Evolutionary conservation across 2,329 filamentous ascomycete species (phyloP).

Genomic region (Reticulascus tulasneorum): DNA sequence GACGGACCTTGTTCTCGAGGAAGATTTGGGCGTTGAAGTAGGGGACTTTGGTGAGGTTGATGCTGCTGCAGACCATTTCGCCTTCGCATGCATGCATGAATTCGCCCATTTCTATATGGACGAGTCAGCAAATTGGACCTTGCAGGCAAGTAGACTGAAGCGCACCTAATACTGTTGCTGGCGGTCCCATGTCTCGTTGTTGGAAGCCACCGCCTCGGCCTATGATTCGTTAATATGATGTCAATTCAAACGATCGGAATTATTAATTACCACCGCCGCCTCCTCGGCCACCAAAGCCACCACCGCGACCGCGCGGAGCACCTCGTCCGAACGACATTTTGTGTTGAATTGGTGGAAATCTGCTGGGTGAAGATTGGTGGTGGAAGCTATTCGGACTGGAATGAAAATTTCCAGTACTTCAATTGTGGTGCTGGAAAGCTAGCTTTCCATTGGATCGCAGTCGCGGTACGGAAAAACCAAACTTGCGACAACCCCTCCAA

Average conservation of each 20-base stretch:
- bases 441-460: slow-evolving; percentile 7
- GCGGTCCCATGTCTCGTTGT: slow-evolving; percentile 15
- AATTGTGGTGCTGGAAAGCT: slow-evolving; percentile 10
- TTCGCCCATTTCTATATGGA: slow-evolving; percentile 73
- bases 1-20: slow-evolving; percentile 86
- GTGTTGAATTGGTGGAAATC: slow-evolving; percentile 9
- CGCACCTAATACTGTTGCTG: slow-evolving; percentile 15
- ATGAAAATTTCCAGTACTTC: slow-evolving; percentile 15
- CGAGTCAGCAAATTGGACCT: neutral
- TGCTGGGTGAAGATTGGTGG: slow-evolving; percentile 8
- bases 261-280: slow-evolving; percentile 8
- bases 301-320: slow-evolving; percentile 15
- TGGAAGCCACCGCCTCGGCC: slow-evolving; percentile 15
- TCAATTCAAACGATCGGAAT: neutral
- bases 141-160: neutral
- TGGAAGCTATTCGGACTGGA: slow-evolving; percentile 3
- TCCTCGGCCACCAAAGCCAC: slow-evolving; percentile 15
- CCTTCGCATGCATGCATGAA: slow-evolving; percentile 95
- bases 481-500: slow-evolving; percentile 7
- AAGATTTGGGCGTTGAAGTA: slow-evolving; percentile 99
- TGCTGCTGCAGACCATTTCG: slow-evolving; percentile 95
- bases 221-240: slow-evolving; percentile 1
- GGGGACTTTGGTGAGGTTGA: slow-evolving; percentile 92
- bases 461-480: slow-evolving; percentile 6
- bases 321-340: slow-evolving; percentile 17